Conservation (phyloP, 2,329 filamentous ascomycete species). For the Coniochaeta sp. region DNA sequence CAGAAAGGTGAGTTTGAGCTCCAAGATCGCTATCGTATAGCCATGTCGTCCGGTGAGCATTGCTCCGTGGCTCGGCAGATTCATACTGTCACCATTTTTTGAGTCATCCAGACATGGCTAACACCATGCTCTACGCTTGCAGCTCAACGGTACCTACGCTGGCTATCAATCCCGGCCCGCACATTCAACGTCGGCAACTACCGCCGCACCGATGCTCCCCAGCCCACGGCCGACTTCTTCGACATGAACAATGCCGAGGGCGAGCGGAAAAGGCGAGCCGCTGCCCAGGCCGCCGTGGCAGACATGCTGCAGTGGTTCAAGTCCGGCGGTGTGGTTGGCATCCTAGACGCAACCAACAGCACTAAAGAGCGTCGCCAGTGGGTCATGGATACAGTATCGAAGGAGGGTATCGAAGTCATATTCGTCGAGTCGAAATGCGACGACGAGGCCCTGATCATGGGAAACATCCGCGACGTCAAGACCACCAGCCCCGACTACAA, state of each 20-base stretch:
- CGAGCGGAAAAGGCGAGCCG: constrained; percentile 78
- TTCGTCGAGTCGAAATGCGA: constrained; percentile 98
- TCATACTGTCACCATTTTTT: background rate
- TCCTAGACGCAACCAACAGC: constrained; percentile 94
- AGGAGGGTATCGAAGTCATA: constrained; percentile 76
- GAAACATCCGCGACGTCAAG: constrained; percentile 96
- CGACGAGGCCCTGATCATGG: constrained; percentile 93
- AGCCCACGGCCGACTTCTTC: constrained; percentile 91
- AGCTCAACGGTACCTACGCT: constrained; percentile 92
- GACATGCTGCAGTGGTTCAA: constrained; percentile 96
- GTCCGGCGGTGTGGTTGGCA: constrained; percentile 74
- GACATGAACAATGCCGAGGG: constrained; percentile 85
- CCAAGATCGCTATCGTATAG: background rate
- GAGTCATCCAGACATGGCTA: background rate
- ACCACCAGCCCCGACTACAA: constrained; percentile 91
- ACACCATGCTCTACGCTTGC: constrained; percentile 7
- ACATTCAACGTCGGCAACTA: constrained; percentile 98
- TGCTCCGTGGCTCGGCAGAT: background rate
- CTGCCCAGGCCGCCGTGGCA: constrained; percentile 81
- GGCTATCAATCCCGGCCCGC: constrained; percentile 88
- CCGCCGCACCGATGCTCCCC: constrained; percentile 80
- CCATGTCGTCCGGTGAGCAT: constrained; percentile 1
- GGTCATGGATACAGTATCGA: constrained; percentile 74
- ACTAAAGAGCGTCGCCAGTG: constrained; percentile 84
- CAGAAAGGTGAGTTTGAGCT: constrained; percentile 71